Conservation (phyloP, 169 alveolate genomes). For the Babesia bigemina region DNA sequence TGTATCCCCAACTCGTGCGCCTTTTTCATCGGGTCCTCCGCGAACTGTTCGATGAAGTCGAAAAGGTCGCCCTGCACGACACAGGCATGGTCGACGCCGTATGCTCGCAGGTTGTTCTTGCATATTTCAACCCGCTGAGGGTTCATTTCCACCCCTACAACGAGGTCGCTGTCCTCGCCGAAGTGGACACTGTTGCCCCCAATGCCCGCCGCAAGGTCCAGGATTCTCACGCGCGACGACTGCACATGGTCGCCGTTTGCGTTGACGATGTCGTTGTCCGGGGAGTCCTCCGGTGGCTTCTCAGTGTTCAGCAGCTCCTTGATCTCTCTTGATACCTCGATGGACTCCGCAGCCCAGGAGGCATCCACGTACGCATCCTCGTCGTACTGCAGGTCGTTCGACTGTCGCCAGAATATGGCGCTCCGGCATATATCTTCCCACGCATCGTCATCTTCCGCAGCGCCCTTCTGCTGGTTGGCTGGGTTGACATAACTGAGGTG, state of each 20-base stretch:
- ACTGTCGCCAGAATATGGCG: conserved; percentile 29
- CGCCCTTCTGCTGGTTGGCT: background rate
- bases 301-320: background rate
- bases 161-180: conserved; percentile 29
- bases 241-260: background rate
- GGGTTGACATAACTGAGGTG: conserved; percentile 4
- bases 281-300: background rate
- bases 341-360: conserved; percentile 66
- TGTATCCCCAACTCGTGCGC: conserved; percentile 33
- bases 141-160: conserved; percentile 55
- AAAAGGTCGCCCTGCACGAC: conserved; percentile 51
- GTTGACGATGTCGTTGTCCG: conserved; percentile 4
- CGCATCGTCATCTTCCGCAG: background rate
- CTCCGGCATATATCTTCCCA: conserved; percentile 13
- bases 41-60: conserved; percentile 28
- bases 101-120: conserved; percentile 32
- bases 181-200: conserved; percentile 66
- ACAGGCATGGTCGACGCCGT: conserved; percentile 31
- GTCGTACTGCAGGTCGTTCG: conserved; percentile 40
- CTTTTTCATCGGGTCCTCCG: conserved; percentile 28
- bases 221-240: background rate
- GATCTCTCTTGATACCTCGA: conserved; percentile 28
- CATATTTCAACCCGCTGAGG: conserved; percentile 44
- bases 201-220: conserved; percentile 56
- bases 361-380: conserved; percentile 57